phyloP scores from a whole-genome alignment of 2,329 filamentous ascomycete species.

The Fusarium praegraminearum region DNA sequence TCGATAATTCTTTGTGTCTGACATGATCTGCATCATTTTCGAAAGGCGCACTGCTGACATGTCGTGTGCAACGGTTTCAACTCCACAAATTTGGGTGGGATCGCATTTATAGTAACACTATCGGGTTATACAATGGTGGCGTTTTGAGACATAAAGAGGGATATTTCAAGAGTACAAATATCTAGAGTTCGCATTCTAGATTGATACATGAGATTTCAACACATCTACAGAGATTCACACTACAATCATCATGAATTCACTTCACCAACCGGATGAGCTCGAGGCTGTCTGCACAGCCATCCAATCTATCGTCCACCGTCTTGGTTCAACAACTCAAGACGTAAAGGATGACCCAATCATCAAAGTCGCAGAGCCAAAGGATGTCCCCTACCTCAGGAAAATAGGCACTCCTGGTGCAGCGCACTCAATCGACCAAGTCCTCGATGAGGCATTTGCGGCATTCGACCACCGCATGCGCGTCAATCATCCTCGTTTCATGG shows the following conservation, averaged over 20 bases:
- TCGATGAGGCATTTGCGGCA: slow-evolving; percentile 20
- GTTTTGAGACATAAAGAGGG: neutral
- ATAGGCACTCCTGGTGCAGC: slow-evolving; percentile 23
- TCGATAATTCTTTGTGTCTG: neutral
- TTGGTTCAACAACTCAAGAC: slow-evolving; percentile 19
- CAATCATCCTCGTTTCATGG: slow-evolving; percentile 37
- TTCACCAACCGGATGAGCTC: slow-evolving; percentile 13
- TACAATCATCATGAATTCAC: neutral
- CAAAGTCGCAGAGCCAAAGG: slow-evolving; percentile 25
- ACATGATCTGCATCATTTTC: slow-evolving; percentile 7
- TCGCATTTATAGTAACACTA: neutral
- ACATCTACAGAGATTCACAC: too few relatives aligned
- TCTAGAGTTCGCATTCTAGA: too few relatives aligned
- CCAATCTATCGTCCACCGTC: slow-evolving; percentile 4
- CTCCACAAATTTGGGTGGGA: neutral
- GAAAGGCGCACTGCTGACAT: slow-evolving; percentile 26
- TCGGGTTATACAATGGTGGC: neutral
- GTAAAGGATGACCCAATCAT: slow-evolving; percentile 24
- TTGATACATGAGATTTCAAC: too few relatives aligned
- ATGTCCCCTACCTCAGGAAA: slow-evolving; percentile 16
- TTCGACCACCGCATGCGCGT: slow-evolving; percentile 33
- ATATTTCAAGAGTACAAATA: neutral
- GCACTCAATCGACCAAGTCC: slow-evolving; percentile 23
- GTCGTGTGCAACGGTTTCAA: neutral
- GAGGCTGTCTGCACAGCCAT: slow-evolving; percentile 15